A percentile compares a stretch with the other conserved stretches of the same genome.
These are phyloP conservation scores for Hansenula sp. DNA, from an alignment of 1,139 yeast genomes.

Conservation along the genomic window DNA sequence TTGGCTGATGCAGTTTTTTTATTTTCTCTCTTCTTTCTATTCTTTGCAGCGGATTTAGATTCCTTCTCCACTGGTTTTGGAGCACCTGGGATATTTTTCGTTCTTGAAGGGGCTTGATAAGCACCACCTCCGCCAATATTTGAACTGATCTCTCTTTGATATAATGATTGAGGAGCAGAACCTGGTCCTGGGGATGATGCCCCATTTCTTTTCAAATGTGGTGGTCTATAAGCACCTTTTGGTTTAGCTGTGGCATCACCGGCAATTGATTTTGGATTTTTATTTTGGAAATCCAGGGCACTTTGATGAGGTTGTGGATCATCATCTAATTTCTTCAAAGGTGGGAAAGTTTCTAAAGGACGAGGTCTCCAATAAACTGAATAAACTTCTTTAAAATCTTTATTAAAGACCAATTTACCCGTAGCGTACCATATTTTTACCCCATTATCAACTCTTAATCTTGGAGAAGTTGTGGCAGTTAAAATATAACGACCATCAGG, in stretches of 20 bases:
- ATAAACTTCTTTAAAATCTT: conserved; percentile 78
- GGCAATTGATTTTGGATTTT: conserved; percentile 30
- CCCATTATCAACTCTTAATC: conserved; percentile 95
- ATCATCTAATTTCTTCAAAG: conserved; percentile 47
- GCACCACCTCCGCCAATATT: conserved; percentile 23
- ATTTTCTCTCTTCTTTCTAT: conserved; percentile 76
- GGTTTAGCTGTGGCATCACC: conserved; percentile 40
- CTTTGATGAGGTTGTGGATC: conserved; percentile 69
- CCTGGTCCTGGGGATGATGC: conserved; percentile 29
- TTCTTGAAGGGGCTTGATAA: conserved; percentile 15
- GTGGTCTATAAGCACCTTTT: conserved; percentile 92
- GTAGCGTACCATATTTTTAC: conserved; percentile 89
- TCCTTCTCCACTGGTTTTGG: conserved; percentile 27
- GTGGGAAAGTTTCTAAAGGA: conserved; percentile 55
- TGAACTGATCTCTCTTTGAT: conserved; percentile 50
- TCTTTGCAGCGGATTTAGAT: conserved; percentile 66
- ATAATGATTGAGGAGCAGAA: conserved; percentile 38
- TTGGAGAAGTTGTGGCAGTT: conserved; percentile 96
- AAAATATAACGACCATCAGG: conserved; percentile 95
- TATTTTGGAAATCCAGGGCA: conserved; percentile 52
- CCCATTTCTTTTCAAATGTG: conserved; percentile 72
- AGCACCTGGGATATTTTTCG: conserved; percentile 38
- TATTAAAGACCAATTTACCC: conserved; percentile 75
- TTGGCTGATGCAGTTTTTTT: conserved; percentile 35
- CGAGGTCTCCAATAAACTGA: conserved; percentile 87